Conservation (phyloP, 768 basidiomycete genomes). For the Gloeopeniophorella convolvens region DNA sequence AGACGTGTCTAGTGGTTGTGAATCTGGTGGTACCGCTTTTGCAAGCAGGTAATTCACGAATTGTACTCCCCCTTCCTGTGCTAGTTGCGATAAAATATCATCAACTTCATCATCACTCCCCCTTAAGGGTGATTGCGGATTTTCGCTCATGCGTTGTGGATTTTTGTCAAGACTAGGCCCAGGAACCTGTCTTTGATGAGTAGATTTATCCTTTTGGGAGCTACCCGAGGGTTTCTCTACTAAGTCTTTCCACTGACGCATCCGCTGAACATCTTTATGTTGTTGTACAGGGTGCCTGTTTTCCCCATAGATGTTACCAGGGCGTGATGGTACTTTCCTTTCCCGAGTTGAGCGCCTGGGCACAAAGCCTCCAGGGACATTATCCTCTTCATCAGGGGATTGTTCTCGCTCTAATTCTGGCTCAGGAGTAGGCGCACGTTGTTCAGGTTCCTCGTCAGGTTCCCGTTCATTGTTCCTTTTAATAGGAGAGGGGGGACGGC, state of each 20-base stretch:
- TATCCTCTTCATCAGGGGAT: background rate
- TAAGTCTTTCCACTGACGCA: background rate
- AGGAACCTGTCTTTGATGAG: background rate
- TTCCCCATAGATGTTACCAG: background rate
- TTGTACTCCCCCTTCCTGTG: background rate
- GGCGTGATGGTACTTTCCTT: background rate
- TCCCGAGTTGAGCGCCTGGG: background rate
- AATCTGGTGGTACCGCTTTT: background rate
- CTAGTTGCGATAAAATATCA: background rate
- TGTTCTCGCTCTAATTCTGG: background rate
- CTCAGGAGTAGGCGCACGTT: background rate
- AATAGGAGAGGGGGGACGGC: too few relatives aligned
- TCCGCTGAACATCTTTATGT: background rate
- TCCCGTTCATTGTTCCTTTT: background rate
- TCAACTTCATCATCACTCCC: too few relatives aligned
- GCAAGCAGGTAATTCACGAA: background rate
- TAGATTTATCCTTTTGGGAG: background rate
- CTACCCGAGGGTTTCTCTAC: background rate
- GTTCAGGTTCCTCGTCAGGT: background rate
- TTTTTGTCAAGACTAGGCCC: background rate
- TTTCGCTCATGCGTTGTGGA: background rate
- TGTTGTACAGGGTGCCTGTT: background rate
- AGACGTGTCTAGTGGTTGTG: too few relatives aligned
- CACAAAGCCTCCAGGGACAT: too few relatives aligned
- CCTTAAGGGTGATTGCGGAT: too few relatives aligned